These are phyloP conservation scores for Sugiyamaella smithiae DNA, from an alignment of 805 yeast genomes.

Conservation along the genomic window DNA sequence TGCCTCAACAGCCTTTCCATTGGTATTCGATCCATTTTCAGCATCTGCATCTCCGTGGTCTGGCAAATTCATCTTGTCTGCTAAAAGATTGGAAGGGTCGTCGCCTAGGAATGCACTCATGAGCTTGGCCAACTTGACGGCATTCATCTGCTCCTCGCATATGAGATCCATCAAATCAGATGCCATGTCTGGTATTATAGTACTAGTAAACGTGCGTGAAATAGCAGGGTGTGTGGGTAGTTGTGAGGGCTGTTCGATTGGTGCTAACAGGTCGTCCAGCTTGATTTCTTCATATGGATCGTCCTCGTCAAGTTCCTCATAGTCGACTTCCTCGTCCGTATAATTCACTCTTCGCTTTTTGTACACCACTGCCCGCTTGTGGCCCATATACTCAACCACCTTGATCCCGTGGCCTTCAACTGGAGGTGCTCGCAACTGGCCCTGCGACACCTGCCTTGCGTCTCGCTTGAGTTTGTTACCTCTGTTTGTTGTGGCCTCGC, in stretches of 20 bases:
- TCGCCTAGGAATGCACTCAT: constrained; percentile 85
- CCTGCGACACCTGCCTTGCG: constrained; percentile 47
- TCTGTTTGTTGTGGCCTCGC: constrained; percentile 41
- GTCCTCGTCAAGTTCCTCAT: constrained; percentile 32
- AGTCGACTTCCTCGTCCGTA: constrained; percentile 33
- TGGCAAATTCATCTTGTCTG: constrained; percentile 63
- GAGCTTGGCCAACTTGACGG: constrained; percentile 66
- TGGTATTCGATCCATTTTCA: constrained; percentile 16
- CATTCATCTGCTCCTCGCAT: constrained; percentile 75
- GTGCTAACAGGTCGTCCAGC: constrained; percentile 61
- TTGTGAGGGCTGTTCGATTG: constrained; percentile 79
- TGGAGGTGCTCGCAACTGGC: constrained; percentile 35
- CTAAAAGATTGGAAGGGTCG: constrained; percentile 65
- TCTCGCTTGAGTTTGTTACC: constrained; percentile 57
- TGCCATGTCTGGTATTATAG: constrained; percentile 59
- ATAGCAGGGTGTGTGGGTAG: constrained; percentile 68
- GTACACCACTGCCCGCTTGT: constrained; percentile 29
- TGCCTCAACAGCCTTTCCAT: constrained; percentile 44
- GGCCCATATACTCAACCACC: constrained; percentile 30
- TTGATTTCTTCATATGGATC: constrained; percentile 51
- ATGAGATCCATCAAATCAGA: constrained; percentile 71
- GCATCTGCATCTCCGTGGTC: constrained; percentile 43
- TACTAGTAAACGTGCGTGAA: constrained; percentile 58
- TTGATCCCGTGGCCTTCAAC: constrained; percentile 28
- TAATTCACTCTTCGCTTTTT: constrained; percentile 26